Conservation (phyloP, 2,329 filamentous ascomycete genomes). For the Venturia aucupariae region DNA sequence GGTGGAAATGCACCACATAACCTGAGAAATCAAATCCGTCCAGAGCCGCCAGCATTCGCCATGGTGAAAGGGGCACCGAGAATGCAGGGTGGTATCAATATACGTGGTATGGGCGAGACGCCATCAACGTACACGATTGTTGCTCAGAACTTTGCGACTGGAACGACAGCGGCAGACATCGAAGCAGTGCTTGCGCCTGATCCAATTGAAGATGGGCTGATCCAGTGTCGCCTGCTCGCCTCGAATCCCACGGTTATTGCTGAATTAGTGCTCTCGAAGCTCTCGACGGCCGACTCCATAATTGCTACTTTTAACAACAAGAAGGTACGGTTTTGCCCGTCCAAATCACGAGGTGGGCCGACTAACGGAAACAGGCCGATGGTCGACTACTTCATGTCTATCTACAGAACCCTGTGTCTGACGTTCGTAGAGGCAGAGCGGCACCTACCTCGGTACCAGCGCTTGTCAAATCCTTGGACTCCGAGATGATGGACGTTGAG, state of each 20-base stretch:
- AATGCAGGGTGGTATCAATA: constrained; percentile 53
- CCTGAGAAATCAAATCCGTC: constrained; percentile 32
- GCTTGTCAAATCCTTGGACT: constrained; percentile 16
- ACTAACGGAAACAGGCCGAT: constrained; percentile 49
- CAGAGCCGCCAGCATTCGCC: constrained; percentile 13
- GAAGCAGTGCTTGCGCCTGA: constrained; percentile 70
- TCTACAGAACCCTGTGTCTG: constrained; percentile 41
- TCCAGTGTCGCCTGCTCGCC: constrained; percentile 59
- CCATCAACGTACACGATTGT: constrained; percentile 54
- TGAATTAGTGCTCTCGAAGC: constrained; percentile 65
- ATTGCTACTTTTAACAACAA: constrained; percentile 71
- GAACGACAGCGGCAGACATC: constrained; percentile 73
- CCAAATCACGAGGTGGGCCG: background rate
- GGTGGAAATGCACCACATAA: constrained; percentile 7
- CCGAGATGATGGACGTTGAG: constrained; percentile 38
- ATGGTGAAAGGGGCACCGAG: constrained; percentile 26
- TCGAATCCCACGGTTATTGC: constrained; percentile 63
- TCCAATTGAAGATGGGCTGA: constrained; percentile 29
- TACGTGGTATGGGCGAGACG: constrained; percentile 58
- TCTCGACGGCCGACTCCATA: constrained; percentile 63
- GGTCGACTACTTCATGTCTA: constrained; percentile 66
- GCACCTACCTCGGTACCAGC: background rate
- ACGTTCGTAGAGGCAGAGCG: background rate
- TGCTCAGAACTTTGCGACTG: constrained; percentile 73
- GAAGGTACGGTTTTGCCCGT: constrained; percentile 44